Evolutionary conservation across 108 stramenopile genomes (phyloP).

Genomic region (Seminavis robusta): DNA sequence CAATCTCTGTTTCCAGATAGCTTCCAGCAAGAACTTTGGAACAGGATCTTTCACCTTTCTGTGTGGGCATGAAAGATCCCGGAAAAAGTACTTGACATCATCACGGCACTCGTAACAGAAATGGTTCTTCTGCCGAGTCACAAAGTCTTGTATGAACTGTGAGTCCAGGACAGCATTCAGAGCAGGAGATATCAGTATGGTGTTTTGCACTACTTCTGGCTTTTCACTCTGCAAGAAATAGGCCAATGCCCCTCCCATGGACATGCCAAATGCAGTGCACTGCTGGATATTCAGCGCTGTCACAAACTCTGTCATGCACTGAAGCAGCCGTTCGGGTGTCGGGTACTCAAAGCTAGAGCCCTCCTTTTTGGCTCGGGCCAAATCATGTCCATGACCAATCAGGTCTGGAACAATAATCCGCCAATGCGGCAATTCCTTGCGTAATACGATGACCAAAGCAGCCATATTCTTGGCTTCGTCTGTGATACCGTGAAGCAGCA

Average conservation of each 20-base stretch:
- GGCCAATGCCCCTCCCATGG: constrained; percentile 3
- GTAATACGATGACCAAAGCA: not conserved
- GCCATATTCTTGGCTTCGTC: not conserved
- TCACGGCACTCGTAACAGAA: constrained; percentile 1
- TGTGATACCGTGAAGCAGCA: no score
- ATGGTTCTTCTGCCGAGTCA: not conserved
- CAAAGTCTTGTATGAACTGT: not conserved
- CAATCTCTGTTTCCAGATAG: not conserved
- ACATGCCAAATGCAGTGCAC: constrained; percentile 6
- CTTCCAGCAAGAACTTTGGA: not conserved
- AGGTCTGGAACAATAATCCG: constrained; percentile 6
- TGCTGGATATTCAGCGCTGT: not conserved
- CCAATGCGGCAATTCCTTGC: not conserved
- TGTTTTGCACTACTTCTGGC: constrained; percentile 1
- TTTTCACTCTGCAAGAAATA: not conserved
- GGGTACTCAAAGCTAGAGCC: not conserved
- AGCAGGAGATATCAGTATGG: constrained; percentile 2
- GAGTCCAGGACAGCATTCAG: not conserved
- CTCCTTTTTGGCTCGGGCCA: not conserved
- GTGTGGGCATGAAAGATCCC: not conserved
- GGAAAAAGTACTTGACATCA: constrained; percentile 5
- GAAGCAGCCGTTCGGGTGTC: not conserved
- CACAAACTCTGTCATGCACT: constrained; percentile 1
- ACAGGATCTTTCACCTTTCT: constrained; percentile 2
- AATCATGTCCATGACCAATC: constrained; percentile 4